Base-by-base conservation (phyloP, 2,329 filamentous ascomycete species). In the Rutstroemia sp. region DNA sequence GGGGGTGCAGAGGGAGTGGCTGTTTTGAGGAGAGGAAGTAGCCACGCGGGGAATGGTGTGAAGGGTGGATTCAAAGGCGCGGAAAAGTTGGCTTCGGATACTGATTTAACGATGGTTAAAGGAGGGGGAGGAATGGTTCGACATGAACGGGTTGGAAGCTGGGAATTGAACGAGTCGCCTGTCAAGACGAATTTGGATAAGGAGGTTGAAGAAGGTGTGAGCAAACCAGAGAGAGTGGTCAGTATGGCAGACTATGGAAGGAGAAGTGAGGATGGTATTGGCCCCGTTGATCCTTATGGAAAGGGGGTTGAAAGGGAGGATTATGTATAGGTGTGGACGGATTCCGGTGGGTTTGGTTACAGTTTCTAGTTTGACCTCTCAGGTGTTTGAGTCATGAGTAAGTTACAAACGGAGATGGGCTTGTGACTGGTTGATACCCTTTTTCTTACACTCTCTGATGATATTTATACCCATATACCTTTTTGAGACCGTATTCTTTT, bases 71-170 rank as follows among this genome's bases (percentile, higher is more conserved):
- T 70, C 45, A 70, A 70, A 52, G 68, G 68, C 5, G 57, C 62
- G 0, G 65, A 69, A 51, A 69, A 68, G 34, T 49, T 67, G 21
- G 63, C 61, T 1, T 62, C 58, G 9, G 69, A 70, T 62, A 60
- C 63, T 10, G 69, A 71, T 57, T 46, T 71, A 14, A 56, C 56
- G 2, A 50, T 52, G 8, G 19, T 63, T 3, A 65, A 65, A 38
- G 57, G 55, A 6, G 61, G 59, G 6, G 62, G 62, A 7, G 65
- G 62, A 16, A 62, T 21, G 8, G 54, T 64, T 0, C 53, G 62
- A 19, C 67, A 69, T 54, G 69, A 69, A 59, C 58, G 67, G 41
- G 63, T 69, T 4, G 68, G 69, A 5, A 69, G 65, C 42, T 71
- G 69, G 68, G 69, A 71, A 49, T 47, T 71, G 63, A 59, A 57